Base-by-base conservation (phyloP, 441 rosid genomes). In the Corymbia citriodora region DNA sequence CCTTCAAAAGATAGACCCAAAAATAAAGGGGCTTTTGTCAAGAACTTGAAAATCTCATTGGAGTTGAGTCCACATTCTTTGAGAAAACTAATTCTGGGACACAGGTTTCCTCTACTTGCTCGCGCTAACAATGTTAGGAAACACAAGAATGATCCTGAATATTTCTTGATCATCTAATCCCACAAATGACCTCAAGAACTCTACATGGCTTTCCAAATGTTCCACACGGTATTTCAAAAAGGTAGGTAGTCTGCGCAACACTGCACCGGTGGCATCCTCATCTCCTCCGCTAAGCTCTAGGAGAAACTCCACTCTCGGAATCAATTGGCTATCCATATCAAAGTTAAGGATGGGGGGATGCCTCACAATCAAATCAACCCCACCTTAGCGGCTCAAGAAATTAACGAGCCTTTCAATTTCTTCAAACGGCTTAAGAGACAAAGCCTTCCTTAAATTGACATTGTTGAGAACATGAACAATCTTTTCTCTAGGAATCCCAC, bases 91-190 rank as follows among this genome's bases (percentile, higher is more conserved):
- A 95, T 89, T 93, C 97, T 92, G 9, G 98, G 97, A 4, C 63
- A 92, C 90, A 96, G 91, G 91, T 54, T 97, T 96, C 93, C 98
- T 96, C 90, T 96, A 96, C 91, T 89, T 96, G 70, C 98, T 96
- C 21, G 94, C 93, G 89, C 97, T 96, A 52, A 95, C 91, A 90
- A 97, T 91, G 88, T 92, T 94, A 1, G 98, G 99, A 90, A 95
- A 96, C 89, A 95, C 95, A 17, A 93, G 95, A 90, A 96, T 91
- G 90, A 95, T 94, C 93, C 93, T 96, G 92, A 95, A 96, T 91
- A 96, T 93, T 93, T 95, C 95, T 17, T 89, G 91, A 25, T 94
- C 94, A 96, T 55, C 59, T 55, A 19, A 92, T 70, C 99, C 98
- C 86, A 94, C 97, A 93, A 92, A 94, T 72, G 96, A 94, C 91